phyloP scores from a whole-genome alignment of 352 stramenopile species.

The Phytophthora tubulina region DNA sequence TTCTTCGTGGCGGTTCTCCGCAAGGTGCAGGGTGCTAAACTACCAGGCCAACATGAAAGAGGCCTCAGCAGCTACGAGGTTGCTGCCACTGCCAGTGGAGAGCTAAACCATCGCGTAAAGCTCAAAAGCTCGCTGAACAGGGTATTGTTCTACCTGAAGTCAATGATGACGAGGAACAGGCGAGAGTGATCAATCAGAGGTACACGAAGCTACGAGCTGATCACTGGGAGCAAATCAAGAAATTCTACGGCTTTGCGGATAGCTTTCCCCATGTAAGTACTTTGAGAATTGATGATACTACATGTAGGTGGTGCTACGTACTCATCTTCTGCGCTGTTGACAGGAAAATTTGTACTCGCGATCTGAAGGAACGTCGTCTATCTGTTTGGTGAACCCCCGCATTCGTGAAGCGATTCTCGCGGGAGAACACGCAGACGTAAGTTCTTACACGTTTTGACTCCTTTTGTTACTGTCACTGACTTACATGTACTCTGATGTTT shows the following conservation, averaged over 20 bases:
- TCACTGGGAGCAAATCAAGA: slow-evolving; percentile 65
- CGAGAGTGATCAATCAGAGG: slow-evolving; percentile 42
- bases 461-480: neutral
- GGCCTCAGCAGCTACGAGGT: slow-evolving; percentile 62
- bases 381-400: slow-evolving; percentile 69
- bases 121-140: slow-evolving; percentile 21
- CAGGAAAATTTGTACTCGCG: slow-evolving; percentile 71
- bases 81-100: slow-evolving; percentile 38
- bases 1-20: slow-evolving; percentile 98
- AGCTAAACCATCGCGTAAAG: slow-evolving; percentile 30
- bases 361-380: slow-evolving; percentile 69
- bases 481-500: neutral
- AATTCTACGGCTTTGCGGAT: slow-evolving; percentile 77
- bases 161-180: slow-evolving; percentile 12
- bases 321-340: slow-evolving; percentile 5
- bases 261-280: slow-evolving; percentile 57
- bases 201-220: slow-evolving; percentile 64
- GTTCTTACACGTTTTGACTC: neutral
- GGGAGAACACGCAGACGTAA: slow-evolving; percentile 62
- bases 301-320: neutral
- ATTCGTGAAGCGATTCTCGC: slow-evolving; percentile 63
- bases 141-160: neutral
- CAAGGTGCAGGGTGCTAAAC: slow-evolving; percentile 55
- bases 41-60: slow-evolving; percentile 46
- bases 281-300: neutral